Base-by-base conservation (phyloP, 2,329 filamentous ascomycete species). In the Coleophoma crateriformis region DNA sequence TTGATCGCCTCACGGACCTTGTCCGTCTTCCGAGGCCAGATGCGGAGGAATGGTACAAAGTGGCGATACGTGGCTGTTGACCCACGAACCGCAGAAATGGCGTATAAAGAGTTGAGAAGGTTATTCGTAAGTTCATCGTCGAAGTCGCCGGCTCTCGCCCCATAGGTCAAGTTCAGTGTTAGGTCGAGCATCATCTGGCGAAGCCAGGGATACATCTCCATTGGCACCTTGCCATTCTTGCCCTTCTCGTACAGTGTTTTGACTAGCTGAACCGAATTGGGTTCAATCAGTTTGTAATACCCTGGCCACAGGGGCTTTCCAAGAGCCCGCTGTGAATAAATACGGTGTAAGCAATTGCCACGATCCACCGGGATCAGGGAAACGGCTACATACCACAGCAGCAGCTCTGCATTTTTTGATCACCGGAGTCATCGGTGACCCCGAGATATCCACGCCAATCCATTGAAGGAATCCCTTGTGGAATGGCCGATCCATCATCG, bases 131-230 rank as follows among this genome's bases (percentile, higher is more conserved):
- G 56, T 12, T 50, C 53, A 38, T 61, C 54, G 40, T 61, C 58
- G 2, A 58, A 55, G n/a, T 54, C 58, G 12, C 48, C 53, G 19
- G 57, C 55, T 4, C 55, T 45, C 8, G 58, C 54, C 3, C 59
- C 59, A 44, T 60, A 59, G 1, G 59, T 61, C 7, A 61, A 42
- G 4, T 54, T 56, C n/a, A 61, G 44, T 6, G 45, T 50, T 8
- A 61, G 50, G 47, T 59, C 58, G 47, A 59, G 59, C 3, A 57
- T 56, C 14, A 61, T 48, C n/a, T 57, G 52, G 6, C 57, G 50
- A 15, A 59, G 48, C 17, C 54, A 50, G 2, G 48, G 45, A 47
- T 61, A 61, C 22, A 59, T 55, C 20, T 61, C 57, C 17, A 58
- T 27, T n/a, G 53, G 48, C 7, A 33, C 19, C 17, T 50, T 38